Conservation (phyloP, 1,139 yeast genomes). For the Geotrichum aggregatum region DNA sequence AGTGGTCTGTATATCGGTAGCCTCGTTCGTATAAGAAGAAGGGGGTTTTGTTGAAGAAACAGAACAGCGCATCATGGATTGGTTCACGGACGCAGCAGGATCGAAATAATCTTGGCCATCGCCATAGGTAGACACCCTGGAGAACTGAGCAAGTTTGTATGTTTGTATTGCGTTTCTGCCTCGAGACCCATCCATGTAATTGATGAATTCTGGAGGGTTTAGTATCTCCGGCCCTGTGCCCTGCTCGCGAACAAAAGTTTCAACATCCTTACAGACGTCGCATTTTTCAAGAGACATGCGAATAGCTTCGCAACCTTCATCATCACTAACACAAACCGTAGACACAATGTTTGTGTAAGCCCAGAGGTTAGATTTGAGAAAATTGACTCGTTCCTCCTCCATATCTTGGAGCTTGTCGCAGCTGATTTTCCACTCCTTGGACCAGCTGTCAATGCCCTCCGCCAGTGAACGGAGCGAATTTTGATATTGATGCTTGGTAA, state of each 20-base stretch:
- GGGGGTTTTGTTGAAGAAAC: conserved; percentile 4
- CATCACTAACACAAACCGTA: conserved; percentile 72
- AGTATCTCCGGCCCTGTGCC: conserved; percentile 67
- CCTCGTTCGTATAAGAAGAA: conserved; percentile 11
- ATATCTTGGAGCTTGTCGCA: conserved; percentile 67
- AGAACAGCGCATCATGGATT: conserved; percentile 7
- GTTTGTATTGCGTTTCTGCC: conserved; percentile 32
- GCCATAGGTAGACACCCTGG: conserved; percentile 9
- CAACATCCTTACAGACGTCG: conserved; percentile 58
- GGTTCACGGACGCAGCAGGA: conserved; percentile 6
- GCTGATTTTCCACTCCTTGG: conserved; percentile 71
- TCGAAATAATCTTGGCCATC: conserved; percentile 11
- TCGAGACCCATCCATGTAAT: conserved; percentile 43
- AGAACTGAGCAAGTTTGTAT: conserved; percentile 21
- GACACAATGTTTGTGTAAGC: conserved; percentile 75
- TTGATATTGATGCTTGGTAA: conserved; percentile 56
- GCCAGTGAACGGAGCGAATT: conserved; percentile 55
- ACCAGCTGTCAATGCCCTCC: conserved; percentile 65
- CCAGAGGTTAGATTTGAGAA: conserved; percentile 74
- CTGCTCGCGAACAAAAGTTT: conserved; percentile 49
- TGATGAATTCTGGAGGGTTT: conserved; percentile 53
- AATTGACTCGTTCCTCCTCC: conserved; percentile 75
- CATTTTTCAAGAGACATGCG: conserved; percentile 66
- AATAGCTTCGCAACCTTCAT: conserved; percentile 67
- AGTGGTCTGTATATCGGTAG: conserved; percentile 10